Base-by-base conservation (phyloP, 2,329 filamentous ascomycete species). In the Ophidiomyces ophidiicola region DNA sequence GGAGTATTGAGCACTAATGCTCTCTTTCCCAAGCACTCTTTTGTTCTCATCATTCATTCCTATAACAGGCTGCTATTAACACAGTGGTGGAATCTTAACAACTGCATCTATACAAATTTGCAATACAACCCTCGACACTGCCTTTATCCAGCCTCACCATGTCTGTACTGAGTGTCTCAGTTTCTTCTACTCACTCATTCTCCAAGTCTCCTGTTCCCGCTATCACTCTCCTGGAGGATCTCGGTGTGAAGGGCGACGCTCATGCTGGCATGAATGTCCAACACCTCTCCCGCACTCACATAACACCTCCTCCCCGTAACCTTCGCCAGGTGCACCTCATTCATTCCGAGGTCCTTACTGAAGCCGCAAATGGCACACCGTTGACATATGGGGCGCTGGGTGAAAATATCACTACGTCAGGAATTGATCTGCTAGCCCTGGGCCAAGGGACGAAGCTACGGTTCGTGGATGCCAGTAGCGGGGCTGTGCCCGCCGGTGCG, bases 261-360 rank as follows among this genome's bases (percentile, higher is more conserved):
- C 52, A 54, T 44, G 42, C 43, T 17, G 51, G 52, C 24, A 26
- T 20, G 17, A 52, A 46, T 23, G 50, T 48, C 19, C 46, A 53
- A 35, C 50, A 53, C 31, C 46, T 39, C 20, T 45, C 48, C 24
- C 48, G 46, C 15, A 41, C 45, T 6, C 43, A 46, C 26, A 43
- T 52, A 31, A 32, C 41, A 6, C 49, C 51, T 5, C 42, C 49
- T 4, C 46, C 46, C 6, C 44, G 44, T 20, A 54, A 54, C 39
- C 45, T 54, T n/a, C 49, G 52, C 17, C 52, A 54, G 38, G 51
- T 54, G 8, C 52, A 54, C 35, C 44, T 54, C 8, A 46, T 54
- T 5, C 46, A 48, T 7, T 29, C 43, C 26, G 51, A 51, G 31
- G 44, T 53, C 18, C 44, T 53, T 17, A 17, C 43, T 14, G 19